Percentiles rank a stretch among this genome's conserved stretches.
These are phyloP conservation scores for Ganoderma sinense DNA, from an alignment of 1,284 basidiomycete species.

Conservation along the genomic window DNA sequence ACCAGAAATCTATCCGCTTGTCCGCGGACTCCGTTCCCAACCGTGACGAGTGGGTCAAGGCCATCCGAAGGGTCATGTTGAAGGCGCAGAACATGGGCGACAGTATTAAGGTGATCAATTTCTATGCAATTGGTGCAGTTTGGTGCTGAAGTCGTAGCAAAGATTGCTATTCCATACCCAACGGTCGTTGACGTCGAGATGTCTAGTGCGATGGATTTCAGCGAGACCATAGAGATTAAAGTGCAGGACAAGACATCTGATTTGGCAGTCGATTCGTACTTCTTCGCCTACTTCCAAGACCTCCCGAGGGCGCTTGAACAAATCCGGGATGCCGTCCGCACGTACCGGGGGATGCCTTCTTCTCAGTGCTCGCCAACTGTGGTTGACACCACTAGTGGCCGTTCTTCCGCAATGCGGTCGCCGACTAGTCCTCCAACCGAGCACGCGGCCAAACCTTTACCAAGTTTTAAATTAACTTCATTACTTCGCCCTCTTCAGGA, in stretches of 20 bases:
- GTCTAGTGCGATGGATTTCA: conserved; percentile 90
- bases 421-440: conserved; percentile 37
- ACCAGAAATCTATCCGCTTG: conserved; percentile 77
- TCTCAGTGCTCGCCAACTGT: conserved; percentile 43
- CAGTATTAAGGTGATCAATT: conserved; percentile 77
- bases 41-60: conserved; percentile 93
- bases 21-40: conserved; percentile 83
- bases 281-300: conserved; percentile 92
- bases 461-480: conserved; percentile 65
- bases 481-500: conserved; percentile 73
- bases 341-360: conserved; percentile 55
- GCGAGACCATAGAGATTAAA: conserved; percentile 93
- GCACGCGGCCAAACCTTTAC: conserved; percentile 31
- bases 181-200: conserved; percentile 89
- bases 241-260: conserved; percentile 86
- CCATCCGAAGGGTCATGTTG: conserved; percentile 91
- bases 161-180: conserved; percentile 95
- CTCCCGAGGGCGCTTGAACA: conserved; percentile 77
- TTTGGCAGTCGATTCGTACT: conserved; percentile 87
- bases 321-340: conserved; percentile 78
- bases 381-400: conserved; percentile 72
- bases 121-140: neutral
- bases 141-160: neutral
- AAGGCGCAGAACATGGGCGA: conserved; percentile 96
- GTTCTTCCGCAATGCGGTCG: conserved; percentile 39